These are phyloP conservation scores for Lizanozyma gosingica DNA, from an alignment of 1,139 yeast species.

Conservation along the genomic window DNA sequence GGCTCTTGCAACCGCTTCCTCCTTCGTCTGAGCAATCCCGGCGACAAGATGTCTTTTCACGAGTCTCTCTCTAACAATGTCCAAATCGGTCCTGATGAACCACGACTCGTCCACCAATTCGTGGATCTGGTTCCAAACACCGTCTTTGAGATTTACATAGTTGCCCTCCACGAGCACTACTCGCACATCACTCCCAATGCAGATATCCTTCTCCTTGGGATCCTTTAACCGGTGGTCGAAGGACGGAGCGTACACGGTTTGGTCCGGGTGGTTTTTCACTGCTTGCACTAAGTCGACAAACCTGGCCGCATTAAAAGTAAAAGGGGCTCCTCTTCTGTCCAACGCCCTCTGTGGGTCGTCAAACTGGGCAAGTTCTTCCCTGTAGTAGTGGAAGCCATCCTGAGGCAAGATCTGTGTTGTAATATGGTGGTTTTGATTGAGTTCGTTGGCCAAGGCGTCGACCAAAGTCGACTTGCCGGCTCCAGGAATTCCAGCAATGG, in stretches of 20 bases:
- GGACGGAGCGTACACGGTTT: conserved; percentile 49
- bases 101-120: conserved; percentile 32
- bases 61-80: conserved; percentile 45
- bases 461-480: conserved; percentile 15
- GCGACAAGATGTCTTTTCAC: conserved; percentile 63
- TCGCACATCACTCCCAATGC: conserved; percentile 31
- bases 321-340: conserved; percentile 72
- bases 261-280: conserved; percentile 14
- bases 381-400: conserved; percentile 81
- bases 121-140: conserved; percentile 41
- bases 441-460: conserved; percentile 7
- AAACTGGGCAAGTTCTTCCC: conserved; percentile 42
- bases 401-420: conserved; percentile 29
- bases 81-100: conserved; percentile 38
- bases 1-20: conserved; percentile 56
- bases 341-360: conserved; percentile 50
- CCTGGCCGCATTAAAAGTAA: conserved; percentile 56
- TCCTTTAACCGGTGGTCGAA: conserved; percentile 69
- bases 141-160: conserved; percentile 43
- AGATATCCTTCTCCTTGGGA: conserved; percentile 47
- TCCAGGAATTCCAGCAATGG: conserved; percentile 18
- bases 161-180: conserved; percentile 61
- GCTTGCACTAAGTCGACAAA: conserved; percentile 26
- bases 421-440: conserved; percentile 10
- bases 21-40: conserved; percentile 50